Evolutionary conservation across 2,329 filamentous ascomycete species (phyloP), one percentile per base, ranked within the genome.

Genomic region (Ascochyta viciae-villosae): DNA sequence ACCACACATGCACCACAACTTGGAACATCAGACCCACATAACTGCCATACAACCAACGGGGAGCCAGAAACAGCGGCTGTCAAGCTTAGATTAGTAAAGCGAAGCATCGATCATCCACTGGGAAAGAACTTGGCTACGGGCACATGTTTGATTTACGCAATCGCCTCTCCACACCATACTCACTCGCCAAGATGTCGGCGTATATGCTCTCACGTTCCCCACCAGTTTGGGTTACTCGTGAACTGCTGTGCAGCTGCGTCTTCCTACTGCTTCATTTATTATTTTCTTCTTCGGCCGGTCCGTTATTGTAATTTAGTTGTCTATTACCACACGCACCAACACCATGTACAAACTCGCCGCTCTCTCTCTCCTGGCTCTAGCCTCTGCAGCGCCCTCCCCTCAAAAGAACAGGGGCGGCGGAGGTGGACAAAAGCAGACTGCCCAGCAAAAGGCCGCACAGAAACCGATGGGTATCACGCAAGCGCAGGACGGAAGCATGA

Each of bases 401-500:
- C 71, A 73, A 34, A 56, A 66, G 9, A 66, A 65, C 24, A 50
- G 54, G 23, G 52, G 45, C 6, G 57, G 65, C 33, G 52, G 64
- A 7, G 58, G 64, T 2, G 53, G 60, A 26, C 58, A 60, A 40
- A 51, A 58, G 39, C 51, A 57, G 15, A 75, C 74, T 0, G 72
- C 74, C 6, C 65, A 70, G 39, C 73, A 76, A 55, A 63, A 71
- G 57, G 73, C 73, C 31, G 71, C 72, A 12, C 57, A 71, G 48
- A 57, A 75, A n/a, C 69, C 74, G 0, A 70, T 73, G 50, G 73
- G 74, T 0, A 63, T 76, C n/a, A 69, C 68, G 2, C 62, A 63
- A 23, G 83, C 83, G 2, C 80, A 80, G 0, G 83, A 86, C 68
- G 83, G 83, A 4, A 83, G 81, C 3, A 82, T 73, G 35, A 85